Base-by-base conservation (phyloP, 2,329 filamentous ascomycete species). In the Fusarium phyllophilum region DNA sequence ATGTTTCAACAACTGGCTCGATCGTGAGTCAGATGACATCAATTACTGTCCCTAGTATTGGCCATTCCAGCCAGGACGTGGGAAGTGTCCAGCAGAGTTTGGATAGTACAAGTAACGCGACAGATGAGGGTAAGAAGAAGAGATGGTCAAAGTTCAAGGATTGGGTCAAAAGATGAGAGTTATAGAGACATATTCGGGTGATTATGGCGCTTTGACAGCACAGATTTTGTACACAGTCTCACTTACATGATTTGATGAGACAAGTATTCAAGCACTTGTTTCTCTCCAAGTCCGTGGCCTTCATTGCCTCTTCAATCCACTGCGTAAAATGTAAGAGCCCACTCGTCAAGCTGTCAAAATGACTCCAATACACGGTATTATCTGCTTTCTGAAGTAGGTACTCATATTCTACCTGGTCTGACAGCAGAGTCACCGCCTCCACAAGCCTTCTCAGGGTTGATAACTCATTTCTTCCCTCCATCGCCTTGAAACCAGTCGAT, bases 31-130 rank as follows among this genome's bases (percentile, higher is more conserved):
- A 55, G 33, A 34, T 36, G 11, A 71, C 68, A 4, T 44, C 45
- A 3, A 45, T 60, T 22, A 70, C 68, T 4, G 29, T 62, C 3
- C 67, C 68, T 6, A 71, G 56, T 22, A n/a, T 44, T 8, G 29
- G 26, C 1, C 1, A 22, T 12, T 58, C 52, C 14, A 67, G n/a
- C 8, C 59, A 52, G 5, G 29, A 38, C 11, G 34, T 6, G 10
- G 11, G 15, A 6, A 29, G 20, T 6, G 24, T 8, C n/a, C 48
- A 24, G 0, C 2, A 20, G 6, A 15, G 13, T 10, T 33, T 18
- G 7, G 39, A n/a, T 31, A 1, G 45, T 31, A 14, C 20, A 39
- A 15, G 12, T 11, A 45, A 26, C 0, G 1, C 3, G 9, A 12
- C 8, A 22, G 11, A 22, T 33, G 39, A 38, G 3, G 42, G 24